phyloP scores from a whole-genome alignment of 2,329 filamentous ascomycete species.

The Cercospora nicotianae region DNA sequence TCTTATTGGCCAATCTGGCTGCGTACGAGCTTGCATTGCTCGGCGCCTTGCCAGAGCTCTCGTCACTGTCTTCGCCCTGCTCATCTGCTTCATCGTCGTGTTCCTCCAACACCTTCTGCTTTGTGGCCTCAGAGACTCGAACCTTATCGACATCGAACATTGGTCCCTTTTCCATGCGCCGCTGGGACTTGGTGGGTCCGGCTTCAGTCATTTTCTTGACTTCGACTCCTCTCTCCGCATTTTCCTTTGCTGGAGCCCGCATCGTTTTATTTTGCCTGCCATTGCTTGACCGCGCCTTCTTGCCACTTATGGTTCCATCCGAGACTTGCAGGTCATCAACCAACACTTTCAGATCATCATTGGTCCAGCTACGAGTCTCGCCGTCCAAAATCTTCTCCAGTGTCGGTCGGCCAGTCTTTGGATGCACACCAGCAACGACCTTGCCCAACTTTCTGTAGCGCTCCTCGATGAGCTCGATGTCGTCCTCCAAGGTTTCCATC shows the following conservation, averaged over 20 bases:
- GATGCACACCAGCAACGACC: background rate
- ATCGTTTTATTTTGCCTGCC: background rate
- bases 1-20: background rate
- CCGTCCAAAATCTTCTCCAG: background rate
- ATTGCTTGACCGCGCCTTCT: background rate
- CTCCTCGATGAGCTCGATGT: slow-evolving; percentile 2
- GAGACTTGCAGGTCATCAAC: background rate
- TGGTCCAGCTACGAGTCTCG: background rate
- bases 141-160: slow-evolving; percentile 5
- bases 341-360: background rate
- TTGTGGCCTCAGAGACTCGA: background rate
- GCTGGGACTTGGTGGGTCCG: background rate
- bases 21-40: slow-evolving; percentile 5
- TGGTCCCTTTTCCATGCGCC: background rate
- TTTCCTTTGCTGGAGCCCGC: background rate
- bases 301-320: background rate
- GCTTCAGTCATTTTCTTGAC: background rate
- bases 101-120: background rate
- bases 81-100: background rate
- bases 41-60: background rate
- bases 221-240: background rate
- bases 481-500: background rate
- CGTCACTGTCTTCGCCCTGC: background rate
- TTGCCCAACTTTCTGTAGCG: slow-evolving; percentile 4
- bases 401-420: background rate